phyloP scores from a whole-genome alignment of 129 eudicot species.

The Heracleum sosnowskyi region DNA sequence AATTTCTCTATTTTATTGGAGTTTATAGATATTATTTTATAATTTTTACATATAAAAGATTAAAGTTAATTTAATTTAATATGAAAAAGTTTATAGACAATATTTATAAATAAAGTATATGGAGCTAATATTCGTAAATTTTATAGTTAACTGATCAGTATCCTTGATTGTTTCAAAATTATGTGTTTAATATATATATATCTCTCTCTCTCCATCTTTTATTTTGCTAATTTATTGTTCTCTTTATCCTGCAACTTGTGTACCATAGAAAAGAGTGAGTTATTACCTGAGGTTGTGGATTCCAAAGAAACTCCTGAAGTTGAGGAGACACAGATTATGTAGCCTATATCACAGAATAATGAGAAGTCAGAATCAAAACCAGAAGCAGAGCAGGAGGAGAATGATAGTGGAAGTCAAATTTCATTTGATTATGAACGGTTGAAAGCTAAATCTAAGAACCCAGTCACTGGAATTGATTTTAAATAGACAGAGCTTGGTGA shows the following conservation, averaged over 20 bases:
- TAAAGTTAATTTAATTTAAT: no score
- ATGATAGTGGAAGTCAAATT: slow-evolving; percentile 51
- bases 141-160: no score
- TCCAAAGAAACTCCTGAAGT: slow-evolving; percentile 31
- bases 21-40: no score
- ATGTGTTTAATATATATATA: no score
- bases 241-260: not conserved
- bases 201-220: no score
- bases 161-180: no score
- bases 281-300: slow-evolving; percentile 30
- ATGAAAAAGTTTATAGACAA: no score
- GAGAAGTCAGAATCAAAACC: slow-evolving; percentile 41
- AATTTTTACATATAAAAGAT: no score
- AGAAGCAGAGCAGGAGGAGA: slow-evolving; percentile 45
- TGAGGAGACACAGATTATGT: slow-evolving; percentile 26
- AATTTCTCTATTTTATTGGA: no score
- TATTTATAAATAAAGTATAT: no score
- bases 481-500: slow-evolving; percentile 75
- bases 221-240: no score
- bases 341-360: slow-evolving; percentile 33
- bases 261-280: slow-evolving; percentile 35
- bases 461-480: slow-evolving; percentile 81
- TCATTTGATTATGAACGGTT: slow-evolving; percentile 66
- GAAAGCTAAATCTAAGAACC: slow-evolving; percentile 72
- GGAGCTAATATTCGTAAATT: no score